Conservation (phyloP, 305 asterid genomes). For the Solanum hybrid region DNA sequence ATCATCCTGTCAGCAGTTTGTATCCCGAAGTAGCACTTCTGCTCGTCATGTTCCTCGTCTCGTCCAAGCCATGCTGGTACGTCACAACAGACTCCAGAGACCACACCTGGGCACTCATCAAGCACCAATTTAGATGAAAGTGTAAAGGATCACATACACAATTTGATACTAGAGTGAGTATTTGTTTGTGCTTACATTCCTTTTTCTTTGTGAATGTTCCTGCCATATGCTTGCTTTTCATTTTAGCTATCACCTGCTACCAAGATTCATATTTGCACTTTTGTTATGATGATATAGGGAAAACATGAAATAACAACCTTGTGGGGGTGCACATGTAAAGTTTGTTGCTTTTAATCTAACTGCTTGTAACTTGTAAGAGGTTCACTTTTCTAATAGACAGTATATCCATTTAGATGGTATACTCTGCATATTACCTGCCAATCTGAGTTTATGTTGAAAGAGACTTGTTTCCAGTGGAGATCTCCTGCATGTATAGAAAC, state of each 20-base stretch:
- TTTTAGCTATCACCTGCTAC: conserved; percentile 63
- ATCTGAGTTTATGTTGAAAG: conserved; percentile 55
- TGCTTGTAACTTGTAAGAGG: neutral
- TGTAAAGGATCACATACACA: neutral
- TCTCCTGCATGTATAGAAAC: conserved; percentile 48
- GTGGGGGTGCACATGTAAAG: neutral
- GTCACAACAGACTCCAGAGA: conserved; percentile 46
- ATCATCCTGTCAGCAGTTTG: conserved; percentile 65
- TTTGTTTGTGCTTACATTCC: conserved; percentile 40
- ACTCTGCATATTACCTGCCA: conserved; percentile 39
- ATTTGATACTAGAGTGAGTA: neutral
- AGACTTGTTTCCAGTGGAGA: conserved; percentile 84
- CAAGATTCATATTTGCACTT: neutral
- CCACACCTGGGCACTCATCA: conserved; percentile 33
- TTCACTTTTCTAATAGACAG: neutral
- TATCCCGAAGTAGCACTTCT: conserved; percentile 65
- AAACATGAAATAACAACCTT: neutral
- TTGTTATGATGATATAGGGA: neutral
- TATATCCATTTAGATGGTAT: neutral
- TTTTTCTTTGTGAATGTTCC: conserved; percentile 93
- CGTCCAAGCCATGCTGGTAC: conserved; percentile 72
- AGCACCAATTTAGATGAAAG: neutral
- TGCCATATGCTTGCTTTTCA: conserved; percentile 88
- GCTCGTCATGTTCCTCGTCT: conserved; percentile 35
- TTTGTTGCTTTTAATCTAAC: neutral